Evolutionary conservation across 306 rosid species (phyloP), one percentile per base, ranked within the genome.

Genomic region (Corylus avellana): DNA sequence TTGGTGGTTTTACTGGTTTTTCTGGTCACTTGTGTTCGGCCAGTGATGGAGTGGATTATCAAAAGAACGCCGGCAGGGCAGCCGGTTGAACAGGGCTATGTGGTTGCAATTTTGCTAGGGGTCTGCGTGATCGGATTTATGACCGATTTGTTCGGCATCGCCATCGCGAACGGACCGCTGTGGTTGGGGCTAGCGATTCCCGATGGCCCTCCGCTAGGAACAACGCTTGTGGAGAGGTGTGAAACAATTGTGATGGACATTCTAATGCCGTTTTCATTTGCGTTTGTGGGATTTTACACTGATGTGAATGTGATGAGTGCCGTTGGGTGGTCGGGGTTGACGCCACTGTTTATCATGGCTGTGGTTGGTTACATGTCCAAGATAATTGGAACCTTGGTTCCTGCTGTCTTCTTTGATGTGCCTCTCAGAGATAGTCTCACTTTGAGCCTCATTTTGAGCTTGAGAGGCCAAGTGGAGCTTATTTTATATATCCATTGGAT

Each of bases 151-250:
- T 66, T 78, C 4, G 98, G 98, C 3, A 22, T 92, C 0, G 88
- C 97, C 0, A 79, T 92, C 48, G 86, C 67, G 2, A 86, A 84
- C 72, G 98, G 98, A 7, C 77, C 97, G 0, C 64, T 92, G 9
- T 84, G 91, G 92, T 13, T 94, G 66, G 98, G 97, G 13, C 12
- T 92, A 3, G 83, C 14, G 0, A 83, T 92, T 12, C 97, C 97
- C 0, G 93, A 90, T 58, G 97, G 97, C 13, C 98, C 97, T 18
- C 88, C 90, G 1, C 79, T 94, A 29, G 97, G 97, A 2, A 72
- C 90, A 5, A 74, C 89, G 0, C 25, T 94, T 0, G 88, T 88
- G 4, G 83, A 87, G 8, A 88, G 74, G 67, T 44, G 75, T 2
- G 84, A 88, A 75, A 83, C 88, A 0, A 53, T 94, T 59, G 62